phyloP scores from a whole-genome alignment of 2,329 filamentous ascomycete genomes.

The Eutypella sp. region DNA sequence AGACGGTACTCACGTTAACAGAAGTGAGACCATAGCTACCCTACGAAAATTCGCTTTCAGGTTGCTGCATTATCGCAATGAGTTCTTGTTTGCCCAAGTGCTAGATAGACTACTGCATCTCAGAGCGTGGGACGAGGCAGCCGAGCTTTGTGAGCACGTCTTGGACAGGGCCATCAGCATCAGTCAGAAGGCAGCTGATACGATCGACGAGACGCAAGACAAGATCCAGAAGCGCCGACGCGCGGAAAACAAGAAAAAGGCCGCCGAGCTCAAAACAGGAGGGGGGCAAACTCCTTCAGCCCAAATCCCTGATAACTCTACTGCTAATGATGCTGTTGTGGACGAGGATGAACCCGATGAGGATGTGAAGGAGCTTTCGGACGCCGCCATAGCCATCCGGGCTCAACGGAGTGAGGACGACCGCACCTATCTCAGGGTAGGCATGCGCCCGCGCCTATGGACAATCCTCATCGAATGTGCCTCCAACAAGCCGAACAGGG shows the following conservation, averaged over 20 bases:
- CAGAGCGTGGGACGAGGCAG: conserved; percentile 15
- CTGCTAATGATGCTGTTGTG: not conserved
- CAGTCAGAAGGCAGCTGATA: conserved; percentile 4
- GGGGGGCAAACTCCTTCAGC: not conserved
- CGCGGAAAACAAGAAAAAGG: not conserved
- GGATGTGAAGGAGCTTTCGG: no score
- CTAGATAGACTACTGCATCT: conserved; percentile 11
- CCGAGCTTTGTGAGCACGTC: conserved; percentile 10
- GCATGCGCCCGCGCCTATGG: conserved; percentile 31
- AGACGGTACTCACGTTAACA: conserved; percentile 2
- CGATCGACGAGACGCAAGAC: conserved; percentile 4
- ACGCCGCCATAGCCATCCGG: not conserved
- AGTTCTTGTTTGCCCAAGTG: conserved; percentile 12
- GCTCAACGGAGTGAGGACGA: not conserved
- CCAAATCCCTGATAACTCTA: not conserved
- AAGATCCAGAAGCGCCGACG: not conserved
- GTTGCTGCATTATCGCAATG: conserved; percentile 15
- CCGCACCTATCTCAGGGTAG: conserved; percentile 2
- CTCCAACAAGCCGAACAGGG: conserved; percentile 23
- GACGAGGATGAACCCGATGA: not conserved
- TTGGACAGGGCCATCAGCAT: conserved; percentile 16
- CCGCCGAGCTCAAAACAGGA: not conserved
- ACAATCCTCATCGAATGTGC: conserved; percentile 35
- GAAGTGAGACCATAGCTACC: not conserved
- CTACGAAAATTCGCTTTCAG: conserved; percentile 6